phyloP scores from a whole-genome alignment of 176 grass and related monocot species.

The Phragmites australis region DNA sequence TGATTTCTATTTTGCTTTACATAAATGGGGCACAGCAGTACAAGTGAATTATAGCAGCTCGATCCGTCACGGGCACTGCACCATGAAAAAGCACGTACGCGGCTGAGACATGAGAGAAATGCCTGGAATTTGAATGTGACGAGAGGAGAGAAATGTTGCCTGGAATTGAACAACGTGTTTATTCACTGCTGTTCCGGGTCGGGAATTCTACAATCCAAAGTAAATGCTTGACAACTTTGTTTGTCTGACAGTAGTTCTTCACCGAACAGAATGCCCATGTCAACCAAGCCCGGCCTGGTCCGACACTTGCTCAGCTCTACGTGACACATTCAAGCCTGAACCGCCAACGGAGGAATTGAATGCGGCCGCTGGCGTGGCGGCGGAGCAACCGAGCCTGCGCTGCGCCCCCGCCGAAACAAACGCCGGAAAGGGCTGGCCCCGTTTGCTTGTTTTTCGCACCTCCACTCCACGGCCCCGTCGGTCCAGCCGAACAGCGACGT shows the following conservation, averaged over 20 bases:
- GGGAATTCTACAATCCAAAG: background rate
- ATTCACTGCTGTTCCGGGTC: background rate
- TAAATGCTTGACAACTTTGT: background rate
- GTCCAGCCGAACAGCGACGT: slow-evolving; percentile 17
- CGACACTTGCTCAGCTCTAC: background rate
- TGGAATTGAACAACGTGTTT: background rate
- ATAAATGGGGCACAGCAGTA: background rate
- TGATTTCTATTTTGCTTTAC: background rate
- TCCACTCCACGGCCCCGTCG: background rate
- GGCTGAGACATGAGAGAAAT: background rate
- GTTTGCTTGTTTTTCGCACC: background rate
- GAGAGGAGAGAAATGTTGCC: background rate
- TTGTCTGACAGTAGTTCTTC: background rate
- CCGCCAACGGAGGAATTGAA: background rate
- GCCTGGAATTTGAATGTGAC: background rate
- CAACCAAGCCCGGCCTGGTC: background rate
- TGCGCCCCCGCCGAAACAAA: no score
- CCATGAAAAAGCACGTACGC: background rate
- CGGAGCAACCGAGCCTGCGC: background rate
- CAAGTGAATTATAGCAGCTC: background rate
- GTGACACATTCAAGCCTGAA: background rate
- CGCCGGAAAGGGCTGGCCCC: background rate
- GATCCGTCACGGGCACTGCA: background rate
- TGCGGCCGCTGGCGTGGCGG: background rate
- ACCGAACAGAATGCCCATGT: background rate